A percentile compares a stretch with the other conserved stretches of the same genome.
These are phyloP conservation scores for Nicotiana attenuata DNA, from an alignment of 257 asterid genomes.

Conservation along the genomic window DNA sequence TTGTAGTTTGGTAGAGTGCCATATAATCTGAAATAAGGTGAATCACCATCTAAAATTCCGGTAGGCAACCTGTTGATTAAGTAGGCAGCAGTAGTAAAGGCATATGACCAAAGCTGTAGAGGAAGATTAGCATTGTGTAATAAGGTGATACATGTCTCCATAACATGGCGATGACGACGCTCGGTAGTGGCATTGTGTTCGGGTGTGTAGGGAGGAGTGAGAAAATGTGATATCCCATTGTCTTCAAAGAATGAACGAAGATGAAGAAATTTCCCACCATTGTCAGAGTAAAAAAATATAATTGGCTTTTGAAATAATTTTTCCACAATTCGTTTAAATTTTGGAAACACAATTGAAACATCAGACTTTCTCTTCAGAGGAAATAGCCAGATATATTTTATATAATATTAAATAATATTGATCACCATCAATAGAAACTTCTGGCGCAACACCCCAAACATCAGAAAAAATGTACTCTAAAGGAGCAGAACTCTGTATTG, in stretches of 20 bases:
- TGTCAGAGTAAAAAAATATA: neutral
- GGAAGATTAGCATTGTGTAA: neutral
- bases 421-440: neutral
- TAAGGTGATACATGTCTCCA: neutral
- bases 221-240: neutral
- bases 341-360: neutral
- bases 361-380: neutral
- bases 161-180: neutral
- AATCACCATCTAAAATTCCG: neutral
- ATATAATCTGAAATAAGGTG: neutral
- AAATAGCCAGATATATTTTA: neutral
- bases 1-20: neutral
- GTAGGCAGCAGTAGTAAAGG: neutral
- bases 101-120: neutral
- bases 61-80: neutral
- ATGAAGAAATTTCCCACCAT: neutral
- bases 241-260: neutral
- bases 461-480: neutral
- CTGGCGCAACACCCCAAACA: neutral
- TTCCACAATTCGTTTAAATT: neutral
- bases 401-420: neutral
- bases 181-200: neutral
- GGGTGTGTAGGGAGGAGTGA: neutral
- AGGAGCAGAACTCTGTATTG: neutral
- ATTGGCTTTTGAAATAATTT: neutral